Conservation (phyloP, 164 flowering plant genomes). For the Stephania japonica region DNA sequence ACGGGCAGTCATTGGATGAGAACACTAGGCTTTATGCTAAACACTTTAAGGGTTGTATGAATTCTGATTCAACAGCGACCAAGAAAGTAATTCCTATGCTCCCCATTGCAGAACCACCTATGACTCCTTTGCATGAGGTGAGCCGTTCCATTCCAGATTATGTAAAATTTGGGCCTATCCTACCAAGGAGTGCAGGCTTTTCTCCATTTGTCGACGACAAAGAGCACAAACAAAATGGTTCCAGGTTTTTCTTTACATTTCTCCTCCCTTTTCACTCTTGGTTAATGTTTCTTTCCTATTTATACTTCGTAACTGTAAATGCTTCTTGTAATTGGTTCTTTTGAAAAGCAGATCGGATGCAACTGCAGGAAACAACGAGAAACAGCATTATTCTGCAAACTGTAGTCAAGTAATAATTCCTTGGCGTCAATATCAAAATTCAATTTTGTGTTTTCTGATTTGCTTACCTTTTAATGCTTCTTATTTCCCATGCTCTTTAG, state of each 20-base stretch:
- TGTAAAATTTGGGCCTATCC: conserved; percentile 72
- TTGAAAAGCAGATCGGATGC: conserved; percentile 28
- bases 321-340: conserved; percentile 8
- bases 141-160: conserved; percentile 62
- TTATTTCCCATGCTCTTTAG: not conserved
- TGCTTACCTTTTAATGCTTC: not conserved
- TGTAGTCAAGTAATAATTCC: conserved; percentile 37
- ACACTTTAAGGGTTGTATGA: conserved; percentile 61
- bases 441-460: not conserved
- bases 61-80: conserved; percentile 37
- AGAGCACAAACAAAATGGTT: conserved; percentile 23
- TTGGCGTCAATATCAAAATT: not conserved
- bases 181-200: conserved; percentile 76
- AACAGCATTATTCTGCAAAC: conserved; percentile 23
- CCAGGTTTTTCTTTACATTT: conserved; percentile 29
- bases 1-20: conserved; percentile 62
- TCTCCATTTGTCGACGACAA: conserved; percentile 32
- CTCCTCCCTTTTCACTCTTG: not conserved
- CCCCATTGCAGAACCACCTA: conserved; percentile 80
- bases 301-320: conserved; percentile 2
- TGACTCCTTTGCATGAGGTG: conserved; percentile 70
- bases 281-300: not conserved
- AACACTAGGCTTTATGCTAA: conserved; percentile 63
- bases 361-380: conserved; percentile 18
- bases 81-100: conserved; percentile 59